These are phyloP conservation scores for Dioscorea alata DNA, from an alignment of 106 monocot genomes.

Conservation along the genomic window DNA sequence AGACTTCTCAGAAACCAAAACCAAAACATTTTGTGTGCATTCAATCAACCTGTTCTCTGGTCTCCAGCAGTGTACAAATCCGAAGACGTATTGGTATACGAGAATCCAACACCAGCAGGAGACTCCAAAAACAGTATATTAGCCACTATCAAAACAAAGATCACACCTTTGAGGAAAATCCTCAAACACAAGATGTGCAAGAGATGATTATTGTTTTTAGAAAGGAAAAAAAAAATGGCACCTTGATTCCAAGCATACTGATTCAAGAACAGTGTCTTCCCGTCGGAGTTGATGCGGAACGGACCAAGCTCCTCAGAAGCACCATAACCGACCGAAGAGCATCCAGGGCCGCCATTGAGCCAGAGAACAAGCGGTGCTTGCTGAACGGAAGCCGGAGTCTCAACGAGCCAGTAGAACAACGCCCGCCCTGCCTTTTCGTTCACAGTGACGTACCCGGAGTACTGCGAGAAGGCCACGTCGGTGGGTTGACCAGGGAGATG, in stretches of 20 bases:
- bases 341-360: slow-evolving; percentile 94
- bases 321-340: slow-evolving; percentile 83
- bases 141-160: slow-evolving; percentile 39
- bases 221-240: slow-evolving; percentile 6
- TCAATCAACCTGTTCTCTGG: slow-evolving; percentile 41
- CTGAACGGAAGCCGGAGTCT: slow-evolving; percentile 23
- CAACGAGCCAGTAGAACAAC: slow-evolving; percentile 84
- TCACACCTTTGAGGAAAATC: not conserved
- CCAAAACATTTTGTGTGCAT: not conserved
- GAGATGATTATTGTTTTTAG: not conserved
- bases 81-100: slow-evolving; percentile 66
- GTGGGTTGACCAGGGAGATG: slow-evolving; percentile 70
- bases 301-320: slow-evolving; percentile 96
- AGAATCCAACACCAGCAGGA: slow-evolving; percentile 89
- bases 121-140: slow-evolving; percentile 92
- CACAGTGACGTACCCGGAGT: slow-evolving; percentile 81
- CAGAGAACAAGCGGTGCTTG: slow-evolving; percentile 67
- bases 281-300: slow-evolving; percentile 65
- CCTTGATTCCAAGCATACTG: slow-evolving; percentile 77
- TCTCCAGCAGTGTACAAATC: slow-evolving; percentile 63
- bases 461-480: slow-evolving; percentile 60
- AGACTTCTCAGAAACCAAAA: not conserved
- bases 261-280: slow-evolving; percentile 61
- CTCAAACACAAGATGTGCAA: not conserved
- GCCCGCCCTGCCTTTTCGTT: slow-evolving; percentile 56